Conservation (phyloP, 352 stramenopile genomes). For the Globisporangium viniferum region DNA sequence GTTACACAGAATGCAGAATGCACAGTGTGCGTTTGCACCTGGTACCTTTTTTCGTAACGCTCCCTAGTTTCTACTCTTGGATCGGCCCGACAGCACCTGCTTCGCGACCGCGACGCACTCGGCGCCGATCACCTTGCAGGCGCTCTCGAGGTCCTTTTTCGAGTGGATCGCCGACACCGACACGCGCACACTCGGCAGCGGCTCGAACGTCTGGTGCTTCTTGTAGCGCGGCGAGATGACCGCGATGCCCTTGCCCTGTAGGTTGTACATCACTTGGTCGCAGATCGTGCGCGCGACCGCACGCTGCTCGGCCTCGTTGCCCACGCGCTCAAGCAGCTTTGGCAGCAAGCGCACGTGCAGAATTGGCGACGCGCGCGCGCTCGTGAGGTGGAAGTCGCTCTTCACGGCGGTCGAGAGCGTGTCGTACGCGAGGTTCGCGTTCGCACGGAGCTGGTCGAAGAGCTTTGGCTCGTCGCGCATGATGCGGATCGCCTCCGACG, state of each 20-base stretch:
- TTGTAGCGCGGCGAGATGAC: constrained; percentile 79
- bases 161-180: constrained; percentile 74
- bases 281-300: constrained; percentile 55
- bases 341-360: constrained; percentile 60
- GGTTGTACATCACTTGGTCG: constrained; percentile 60
- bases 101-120: constrained; percentile 57
- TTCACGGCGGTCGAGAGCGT: constrained; percentile 36
- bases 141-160: constrained; percentile 45
- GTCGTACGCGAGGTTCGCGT: constrained; percentile 59
- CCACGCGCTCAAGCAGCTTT: constrained; percentile 33
- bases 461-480: constrained; percentile 77
- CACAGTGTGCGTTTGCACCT: not conserved
- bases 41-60: not conserved
- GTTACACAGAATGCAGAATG: not conserved
- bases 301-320: constrained; percentile 48
- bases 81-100: constrained; percentile 33
- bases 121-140: constrained; percentile 53
- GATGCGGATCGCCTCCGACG: constrained; percentile 82
- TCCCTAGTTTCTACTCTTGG: constrained; percentile 13
- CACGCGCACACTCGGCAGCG: constrained; percentile 69
- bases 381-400: constrained; percentile 50
- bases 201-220: constrained; percentile 51
- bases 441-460: constrained; percentile 64
- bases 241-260: constrained; percentile 56
- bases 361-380: constrained; percentile 62